A percentile compares a stretch with the other conserved stretches of the same genome.
These are phyloP conservation scores for Lipomyces sp. DNA, from an alignment of 805 yeast genomes.

Conservation along the genomic window DNA sequence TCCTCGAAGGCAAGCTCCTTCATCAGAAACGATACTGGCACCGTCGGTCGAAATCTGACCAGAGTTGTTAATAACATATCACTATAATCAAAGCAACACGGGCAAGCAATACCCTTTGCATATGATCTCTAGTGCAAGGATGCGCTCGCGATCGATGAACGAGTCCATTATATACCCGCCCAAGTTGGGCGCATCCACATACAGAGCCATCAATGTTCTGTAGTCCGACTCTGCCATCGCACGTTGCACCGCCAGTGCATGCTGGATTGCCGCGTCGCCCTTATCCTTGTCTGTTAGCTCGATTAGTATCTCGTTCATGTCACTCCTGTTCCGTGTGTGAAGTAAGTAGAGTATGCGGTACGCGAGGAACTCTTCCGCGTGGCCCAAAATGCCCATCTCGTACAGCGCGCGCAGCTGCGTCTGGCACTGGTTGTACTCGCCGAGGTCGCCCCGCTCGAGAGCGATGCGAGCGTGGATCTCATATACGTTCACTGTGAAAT, in stretches of 20 bases:
- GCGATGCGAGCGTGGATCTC: slow-evolving; percentile 88
- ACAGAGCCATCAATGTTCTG: slow-evolving; percentile 49
- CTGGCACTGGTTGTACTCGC: slow-evolving; percentile 94
- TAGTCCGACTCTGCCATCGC: slow-evolving; percentile 47
- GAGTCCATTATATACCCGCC: slow-evolving; percentile 50
- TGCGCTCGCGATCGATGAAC: slow-evolving; percentile 56
- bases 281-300: slow-evolving; percentile 32
- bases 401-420: slow-evolving; percentile 70
- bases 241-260: slow-evolving; percentile 42
- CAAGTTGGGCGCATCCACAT: slow-evolving; percentile 42
- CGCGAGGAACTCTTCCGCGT: slow-evolving; percentile 61
- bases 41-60: slow-evolving; percentile 36
- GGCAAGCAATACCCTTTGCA: slow-evolving; percentile 45
- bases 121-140: slow-evolving; percentile 54
- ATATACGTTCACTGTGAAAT: slow-evolving; percentile 74
- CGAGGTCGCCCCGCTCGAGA: slow-evolving; percentile 74
- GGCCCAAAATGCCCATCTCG: slow-evolving; percentile 41
- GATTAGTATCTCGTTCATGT: slow-evolving; percentile 47
- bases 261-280: slow-evolving; percentile 34
- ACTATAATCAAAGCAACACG: background rate
- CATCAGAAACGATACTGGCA: slow-evolving; percentile 31
- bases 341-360: slow-evolving; percentile 73
- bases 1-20: slow-evolving; percentile 40
- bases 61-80: background rate
- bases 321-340: slow-evolving; percentile 63